A percentile compares a stretch with the other conserved stretches of the same genome.
Evolutionary conservation across 2,329 filamentous ascomycete genomes (phyloP).

Genomic region (Cladosporium halotolerans): DNA sequence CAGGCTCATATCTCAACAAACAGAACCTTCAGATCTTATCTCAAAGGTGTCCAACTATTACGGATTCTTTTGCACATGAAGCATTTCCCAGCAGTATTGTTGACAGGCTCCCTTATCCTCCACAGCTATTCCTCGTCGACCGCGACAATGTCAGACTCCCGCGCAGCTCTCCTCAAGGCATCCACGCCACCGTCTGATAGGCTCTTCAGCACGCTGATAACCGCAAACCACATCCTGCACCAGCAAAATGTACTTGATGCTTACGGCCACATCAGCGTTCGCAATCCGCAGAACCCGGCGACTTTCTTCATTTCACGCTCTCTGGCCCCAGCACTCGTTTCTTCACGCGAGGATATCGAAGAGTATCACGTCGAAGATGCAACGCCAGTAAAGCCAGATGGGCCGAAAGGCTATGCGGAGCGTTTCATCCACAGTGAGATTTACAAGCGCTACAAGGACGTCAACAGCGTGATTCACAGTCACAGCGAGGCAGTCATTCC

Average conservation of each 20-base stretch:
- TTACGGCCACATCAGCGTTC: slow-evolving; percentile 29
- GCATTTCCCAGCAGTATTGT: too few species aligned
- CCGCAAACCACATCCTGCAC: slow-evolving; percentile 33
- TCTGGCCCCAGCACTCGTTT: slow-evolving; percentile 40
- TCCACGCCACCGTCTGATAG: slow-evolving; percentile 22
- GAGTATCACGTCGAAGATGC: slow-evolving; percentile 41
- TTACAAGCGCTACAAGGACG: slow-evolving; percentile 39
- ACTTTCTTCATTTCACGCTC: slow-evolving; percentile 42
- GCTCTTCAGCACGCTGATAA: slow-evolving; percentile 31
- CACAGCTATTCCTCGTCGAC: too few species aligned
- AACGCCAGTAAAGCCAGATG: slow-evolving; percentile 21
- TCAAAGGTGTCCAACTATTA: too few species aligned
- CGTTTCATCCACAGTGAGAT: slow-evolving; percentile 40
- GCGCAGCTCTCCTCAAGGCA: slow-evolving; percentile 23
- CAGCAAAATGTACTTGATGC: slow-evolving; percentile 16
- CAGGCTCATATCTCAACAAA: too few species aligned
- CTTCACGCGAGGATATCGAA: slow-evolving; percentile 36
- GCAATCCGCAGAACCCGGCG: slow-evolving; percentile 29
- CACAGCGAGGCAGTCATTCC: slow-evolving; percentile 39
- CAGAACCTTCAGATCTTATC: too few species aligned
- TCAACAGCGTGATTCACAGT: slow-evolving; percentile 41
- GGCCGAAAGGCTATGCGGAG: slow-evolving; percentile 33
- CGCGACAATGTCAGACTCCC: not conserved
- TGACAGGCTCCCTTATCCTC: too few species aligned
- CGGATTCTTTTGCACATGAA: too few species aligned